phyloP scores from a whole-genome alignment of 805 yeast species.

The Metschnikowia santaceciliae region DNA sequence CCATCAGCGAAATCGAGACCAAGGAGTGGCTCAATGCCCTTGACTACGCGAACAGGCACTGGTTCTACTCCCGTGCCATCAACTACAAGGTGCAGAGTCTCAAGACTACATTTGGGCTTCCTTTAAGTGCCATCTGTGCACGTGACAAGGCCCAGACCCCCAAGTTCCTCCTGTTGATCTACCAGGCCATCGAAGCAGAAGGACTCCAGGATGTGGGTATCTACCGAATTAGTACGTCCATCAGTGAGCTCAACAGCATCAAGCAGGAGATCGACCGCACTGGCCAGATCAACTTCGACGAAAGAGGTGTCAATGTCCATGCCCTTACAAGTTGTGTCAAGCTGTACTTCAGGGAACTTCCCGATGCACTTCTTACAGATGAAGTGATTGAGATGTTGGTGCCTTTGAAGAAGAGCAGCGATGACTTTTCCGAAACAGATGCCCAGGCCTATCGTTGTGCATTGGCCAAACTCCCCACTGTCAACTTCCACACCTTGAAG shows the following conservation, averaged over 20 bases:
- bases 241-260: conserved; percentile 42
- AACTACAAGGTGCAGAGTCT: conserved; percentile 22
- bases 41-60: conserved; percentile 48
- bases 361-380: conserved; percentile 75
- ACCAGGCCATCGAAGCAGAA: conserved; percentile 75
- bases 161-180: conserved; percentile 55
- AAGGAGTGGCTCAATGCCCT: conserved; percentile 66
- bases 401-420: conserved; percentile 26
- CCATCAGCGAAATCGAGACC: conserved; percentile 55
- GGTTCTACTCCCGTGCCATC: conserved; percentile 47
- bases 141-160: conserved; percentile 68
- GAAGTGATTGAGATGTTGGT: conserved; percentile 60
- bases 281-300: conserved; percentile 50
- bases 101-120: conserved; percentile 73
- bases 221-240: conserved; percentile 64
- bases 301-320: conserved; percentile 64
- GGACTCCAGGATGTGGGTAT: conserved; percentile 90
- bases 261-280: conserved; percentile 42
- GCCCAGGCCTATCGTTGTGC: conserved; percentile 23
- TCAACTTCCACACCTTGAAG: conserved; percentile 66
- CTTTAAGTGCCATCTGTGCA: conserved; percentile 68
- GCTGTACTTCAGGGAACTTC: conserved; percentile 76
- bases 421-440: conserved; percentile 8
- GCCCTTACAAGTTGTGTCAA: conserved; percentile 87
- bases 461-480: conserved; percentile 50